These are phyloP conservation scores for Fimicolochytrium jonesii DNA, from an alignment of 192 early-diverging fungal species.

Conservation along the genomic window DNA sequence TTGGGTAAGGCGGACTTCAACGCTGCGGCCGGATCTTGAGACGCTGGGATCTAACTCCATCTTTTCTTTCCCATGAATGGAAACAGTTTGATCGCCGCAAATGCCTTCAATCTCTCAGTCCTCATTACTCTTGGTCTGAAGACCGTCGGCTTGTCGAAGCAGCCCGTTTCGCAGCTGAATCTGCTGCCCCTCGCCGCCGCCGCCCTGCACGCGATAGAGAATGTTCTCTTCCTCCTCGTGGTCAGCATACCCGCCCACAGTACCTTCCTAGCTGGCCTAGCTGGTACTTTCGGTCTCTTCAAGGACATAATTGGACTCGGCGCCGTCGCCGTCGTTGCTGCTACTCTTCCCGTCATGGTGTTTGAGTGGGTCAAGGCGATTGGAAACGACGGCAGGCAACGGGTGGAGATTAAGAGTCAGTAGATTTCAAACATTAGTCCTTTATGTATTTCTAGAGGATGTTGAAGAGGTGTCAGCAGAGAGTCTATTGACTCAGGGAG, in stretches of 20 bases:
- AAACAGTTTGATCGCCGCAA: conserved; percentile 7
- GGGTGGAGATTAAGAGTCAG: conserved; percentile 2
- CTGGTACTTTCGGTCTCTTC: conserved; percentile 5
- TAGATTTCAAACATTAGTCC: no score
- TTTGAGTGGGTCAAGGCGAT: conserved; percentile 13
- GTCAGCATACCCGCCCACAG: background rate
- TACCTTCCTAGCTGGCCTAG: background rate
- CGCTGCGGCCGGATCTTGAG: no score
- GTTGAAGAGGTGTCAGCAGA: no score
- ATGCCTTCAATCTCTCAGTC: conserved; percentile 13
- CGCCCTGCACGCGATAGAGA: conserved; percentile 13
- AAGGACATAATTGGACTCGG: conserved; percentile 8
- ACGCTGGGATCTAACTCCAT: no score
- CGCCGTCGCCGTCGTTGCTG: conserved; percentile 4
- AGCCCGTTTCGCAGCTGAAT: conserved; percentile 1
- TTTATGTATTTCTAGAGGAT: no score
- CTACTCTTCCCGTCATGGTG: conserved; percentile 5
- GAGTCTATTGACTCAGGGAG: no score
- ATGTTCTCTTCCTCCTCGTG: conserved; percentile 8
- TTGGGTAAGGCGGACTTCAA: conserved; percentile 13
- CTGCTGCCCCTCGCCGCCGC: conserved; percentile 20
- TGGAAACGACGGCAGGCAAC: conserved; percentile 18
- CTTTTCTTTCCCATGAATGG: no score
- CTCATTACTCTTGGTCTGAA: conserved; percentile 18
- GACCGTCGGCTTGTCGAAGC: background rate